Percentiles rank a stretch among this genome's conserved stretches.
These are phyloP conservation scores for Sclerotinia nivalis DNA, from an alignment of 2,329 filamentous ascomycete species.

Conservation along the genomic window DNA sequence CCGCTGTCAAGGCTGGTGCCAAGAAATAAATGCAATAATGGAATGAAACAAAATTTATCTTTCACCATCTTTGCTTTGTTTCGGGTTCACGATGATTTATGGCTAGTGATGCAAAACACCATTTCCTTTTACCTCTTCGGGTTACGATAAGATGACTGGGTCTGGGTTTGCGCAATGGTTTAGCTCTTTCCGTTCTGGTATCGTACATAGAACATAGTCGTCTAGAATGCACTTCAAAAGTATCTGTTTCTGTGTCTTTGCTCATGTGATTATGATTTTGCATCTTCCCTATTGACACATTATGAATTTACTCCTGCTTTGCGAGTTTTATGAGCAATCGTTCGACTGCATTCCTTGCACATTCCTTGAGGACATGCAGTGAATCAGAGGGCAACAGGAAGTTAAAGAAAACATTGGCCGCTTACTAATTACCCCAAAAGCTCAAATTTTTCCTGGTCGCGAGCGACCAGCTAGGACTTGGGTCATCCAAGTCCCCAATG, in stretches of 20 bases:
- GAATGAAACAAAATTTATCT: conserved; percentile 13
- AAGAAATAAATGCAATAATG: conserved; percentile 41
- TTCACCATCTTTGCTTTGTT: neutral
- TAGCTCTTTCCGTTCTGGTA: conserved; percentile 14
- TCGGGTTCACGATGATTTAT: conserved; percentile 16
- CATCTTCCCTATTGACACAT: too few relatives aligned
- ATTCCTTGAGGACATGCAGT: too few relatives aligned
- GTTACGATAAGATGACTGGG: conserved; percentile 21
- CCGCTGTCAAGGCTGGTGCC: conserved; percentile 45
- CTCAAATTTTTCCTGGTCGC: neutral
- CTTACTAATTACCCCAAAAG: too few relatives aligned
- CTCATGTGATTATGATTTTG: neutral
- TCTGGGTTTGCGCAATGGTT: conserved; percentile 13
- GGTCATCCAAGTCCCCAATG: neutral
- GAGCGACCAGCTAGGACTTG: too few relatives aligned
- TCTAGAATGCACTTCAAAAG: conserved; percentile 22
- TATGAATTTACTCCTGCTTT: too few relatives aligned
- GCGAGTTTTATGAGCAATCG: too few relatives aligned
- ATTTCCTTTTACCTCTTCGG: conserved; percentile 1
- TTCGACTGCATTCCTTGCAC: too few relatives aligned
- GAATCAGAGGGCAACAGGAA: too few relatives aligned
- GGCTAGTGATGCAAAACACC: neutral
- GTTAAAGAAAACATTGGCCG: too few relatives aligned
- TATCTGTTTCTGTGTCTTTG: neutral
- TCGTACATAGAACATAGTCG: conserved; percentile 18